Evolutionary conservation across 345 rosid species (phyloP).

Genomic region (Syzygium oleosum): DNA sequence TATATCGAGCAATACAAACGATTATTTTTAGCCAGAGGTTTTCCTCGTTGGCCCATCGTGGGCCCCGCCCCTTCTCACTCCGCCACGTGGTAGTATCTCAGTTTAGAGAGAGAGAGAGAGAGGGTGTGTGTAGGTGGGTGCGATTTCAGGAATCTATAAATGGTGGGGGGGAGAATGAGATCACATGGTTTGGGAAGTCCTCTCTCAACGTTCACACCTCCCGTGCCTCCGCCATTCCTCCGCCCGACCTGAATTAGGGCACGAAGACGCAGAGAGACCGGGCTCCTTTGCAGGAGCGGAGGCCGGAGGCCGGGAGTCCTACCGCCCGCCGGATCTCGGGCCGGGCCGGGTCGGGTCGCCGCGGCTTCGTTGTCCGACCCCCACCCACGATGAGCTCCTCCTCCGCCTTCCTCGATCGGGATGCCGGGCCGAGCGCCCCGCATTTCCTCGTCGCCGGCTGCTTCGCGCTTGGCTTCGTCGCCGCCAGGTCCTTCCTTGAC

Average conservation of each 20-base stretch:
- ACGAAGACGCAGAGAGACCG: neutral
- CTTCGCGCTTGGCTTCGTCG: slow-evolving; percentile 68
- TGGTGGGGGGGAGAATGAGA: neutral
- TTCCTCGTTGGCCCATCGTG: neutral
- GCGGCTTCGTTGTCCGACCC: neutral
- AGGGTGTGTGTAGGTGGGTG: neutral
- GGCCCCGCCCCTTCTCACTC: neutral
- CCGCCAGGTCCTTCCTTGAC: slow-evolving; percentile 61
- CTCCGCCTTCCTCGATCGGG: neutral
- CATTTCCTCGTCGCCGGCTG: slow-evolving; percentile 45
- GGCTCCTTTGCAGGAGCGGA: neutral
- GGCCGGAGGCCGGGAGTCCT: neutral
- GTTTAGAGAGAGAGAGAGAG: neutral
- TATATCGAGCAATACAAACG: too few relatives aligned
- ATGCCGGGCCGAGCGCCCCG: slow-evolving; percentile 26
- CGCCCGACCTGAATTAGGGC: neutral
- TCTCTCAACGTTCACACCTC: neutral
- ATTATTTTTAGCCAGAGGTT: too few relatives aligned
- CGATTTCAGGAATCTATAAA: neutral
- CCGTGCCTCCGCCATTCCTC: neutral
- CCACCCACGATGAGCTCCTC: neutral
- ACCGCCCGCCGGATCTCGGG: neutral
- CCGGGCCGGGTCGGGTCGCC: neutral
- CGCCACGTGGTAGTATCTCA: neutral
- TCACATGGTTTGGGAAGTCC: neutral